Evolutionary conservation across 768 basidiomycete genomes (phyloP).

Genomic region (Daedaleopsis nitida): DNA sequence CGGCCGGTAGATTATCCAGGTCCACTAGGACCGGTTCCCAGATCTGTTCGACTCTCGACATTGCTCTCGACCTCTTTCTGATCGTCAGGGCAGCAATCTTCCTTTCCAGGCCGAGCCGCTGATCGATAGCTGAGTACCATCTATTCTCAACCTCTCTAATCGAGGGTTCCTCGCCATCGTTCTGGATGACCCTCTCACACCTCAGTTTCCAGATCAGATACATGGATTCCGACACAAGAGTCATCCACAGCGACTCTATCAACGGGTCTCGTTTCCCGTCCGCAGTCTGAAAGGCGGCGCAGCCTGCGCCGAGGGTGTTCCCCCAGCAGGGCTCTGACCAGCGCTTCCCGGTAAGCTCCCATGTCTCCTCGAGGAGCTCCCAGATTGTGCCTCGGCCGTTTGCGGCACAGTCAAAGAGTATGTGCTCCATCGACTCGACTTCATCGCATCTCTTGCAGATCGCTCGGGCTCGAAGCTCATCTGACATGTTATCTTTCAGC

Average conservation of each 20-base stretch:
- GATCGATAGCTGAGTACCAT: not conserved
- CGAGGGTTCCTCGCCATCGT: not conserved
- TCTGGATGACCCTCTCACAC: not conserved
- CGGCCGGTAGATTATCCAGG: not conserved
- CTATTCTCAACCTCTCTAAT: not conserved
- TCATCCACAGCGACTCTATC: not conserved
- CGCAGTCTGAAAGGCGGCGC: not conserved
- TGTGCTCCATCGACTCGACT: no score
- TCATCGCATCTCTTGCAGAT: not conserved
- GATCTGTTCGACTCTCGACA: not conserved
- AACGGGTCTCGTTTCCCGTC: not conserved
- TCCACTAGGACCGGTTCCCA: not conserved
- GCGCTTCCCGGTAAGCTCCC: no score
- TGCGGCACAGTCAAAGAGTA: not conserved
- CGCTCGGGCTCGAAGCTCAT: not conserved
- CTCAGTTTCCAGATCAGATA: constrained; percentile 5
- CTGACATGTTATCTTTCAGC: not conserved
- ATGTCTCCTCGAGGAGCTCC: not conserved
- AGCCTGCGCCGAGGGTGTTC: not conserved
- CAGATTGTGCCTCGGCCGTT: not conserved
- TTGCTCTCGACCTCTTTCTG: not conserved
- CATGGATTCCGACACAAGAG: not conserved
- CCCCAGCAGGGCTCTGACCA: no score
- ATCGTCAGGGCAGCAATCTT: no score
- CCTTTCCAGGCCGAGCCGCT: not conserved